phyloP scores from a whole-genome alignment of 345 rosid species.

The Eucalyptus paniculata region DNA sequence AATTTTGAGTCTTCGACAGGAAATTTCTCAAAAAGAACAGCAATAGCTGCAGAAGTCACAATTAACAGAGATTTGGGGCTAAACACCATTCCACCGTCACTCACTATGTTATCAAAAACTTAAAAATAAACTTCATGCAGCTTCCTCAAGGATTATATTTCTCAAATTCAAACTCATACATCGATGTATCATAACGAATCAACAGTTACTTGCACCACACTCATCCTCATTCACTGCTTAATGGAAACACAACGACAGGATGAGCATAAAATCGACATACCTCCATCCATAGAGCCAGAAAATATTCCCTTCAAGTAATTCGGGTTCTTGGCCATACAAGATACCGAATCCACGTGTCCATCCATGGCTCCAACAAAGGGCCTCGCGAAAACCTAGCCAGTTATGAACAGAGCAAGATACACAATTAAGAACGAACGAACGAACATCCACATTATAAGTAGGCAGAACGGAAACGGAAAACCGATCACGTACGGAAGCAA shows the following conservation, averaged over 20 bases:
- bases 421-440: neutral
- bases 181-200: neutral
- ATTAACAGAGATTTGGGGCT: neutral
- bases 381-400: conserved; percentile 70
- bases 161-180: neutral
- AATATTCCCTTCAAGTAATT: conserved; percentile 75
- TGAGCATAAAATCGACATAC: conserved; percentile 4
- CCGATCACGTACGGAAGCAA: neutral
- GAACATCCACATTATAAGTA: neutral
- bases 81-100: neutral
- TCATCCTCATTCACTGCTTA: neutral
- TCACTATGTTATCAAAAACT: neutral
- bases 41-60: neutral
- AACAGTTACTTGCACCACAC: neutral
- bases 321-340: conserved; percentile 95
- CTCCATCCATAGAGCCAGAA: conserved; percentile 98
- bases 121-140: neutral
- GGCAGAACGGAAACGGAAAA: neutral
- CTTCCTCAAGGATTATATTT: neutral
- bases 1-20: neutral
- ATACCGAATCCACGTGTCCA: conserved; percentile 72
- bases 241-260: neutral
- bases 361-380: conserved; percentile 97
- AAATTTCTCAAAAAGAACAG: neutral
- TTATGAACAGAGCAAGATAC: neutral